These are phyloP conservation scores for Yamadazyma philogaea DNA, from an alignment of 805 yeast species.

Conservation along the genomic window DNA sequence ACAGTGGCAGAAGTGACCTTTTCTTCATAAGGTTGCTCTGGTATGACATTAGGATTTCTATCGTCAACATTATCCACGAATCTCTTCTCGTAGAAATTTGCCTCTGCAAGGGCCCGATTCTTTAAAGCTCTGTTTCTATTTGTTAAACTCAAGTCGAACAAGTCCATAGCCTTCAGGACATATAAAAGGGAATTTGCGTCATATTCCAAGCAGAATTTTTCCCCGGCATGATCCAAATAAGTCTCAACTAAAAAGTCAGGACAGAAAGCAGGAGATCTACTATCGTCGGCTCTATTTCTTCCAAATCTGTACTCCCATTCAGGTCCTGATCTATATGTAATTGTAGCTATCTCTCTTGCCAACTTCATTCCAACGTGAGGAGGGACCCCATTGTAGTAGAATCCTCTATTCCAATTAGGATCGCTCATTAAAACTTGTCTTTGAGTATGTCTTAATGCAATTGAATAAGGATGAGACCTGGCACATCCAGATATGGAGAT, in stretches of 20 bases:
- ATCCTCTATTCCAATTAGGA: constrained; percentile 92
- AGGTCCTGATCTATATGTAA: constrained; percentile 92
- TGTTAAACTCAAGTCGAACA: constrained; percentile 69
- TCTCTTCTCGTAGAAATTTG: constrained; percentile 16
- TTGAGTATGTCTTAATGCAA: constrained; percentile 91
- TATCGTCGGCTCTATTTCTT: constrained; percentile 78
- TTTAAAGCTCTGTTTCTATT: constrained; percentile 44
- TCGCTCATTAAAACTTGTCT: constrained; percentile 92
- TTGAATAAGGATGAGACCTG: constrained; percentile 88
- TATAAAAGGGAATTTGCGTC: constrained; percentile 88
- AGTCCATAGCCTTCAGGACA: constrained; percentile 91
- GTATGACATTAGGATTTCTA: constrained; percentile 30
- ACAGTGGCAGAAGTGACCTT: constrained; percentile 45
- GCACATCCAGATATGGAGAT: constrained; percentile 91
- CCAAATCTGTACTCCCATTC: constrained; percentile 96
- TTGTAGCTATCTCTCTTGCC: constrained; percentile 90
- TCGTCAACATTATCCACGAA: not conserved
- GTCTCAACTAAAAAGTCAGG: constrained; percentile 93
- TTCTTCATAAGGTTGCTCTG: constrained; percentile 52
- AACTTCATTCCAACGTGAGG: constrained; percentile 95
- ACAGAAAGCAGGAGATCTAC: constrained; percentile 78
- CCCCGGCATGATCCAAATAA: constrained; percentile 91
- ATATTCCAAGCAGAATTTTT: constrained; percentile 85
- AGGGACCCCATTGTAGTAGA: constrained; percentile 73
- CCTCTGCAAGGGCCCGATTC: constrained; percentile 39